Evolutionary conservation across 305 asterid species (phyloP).

Genomic region (Ilex paraguariensis): DNA sequence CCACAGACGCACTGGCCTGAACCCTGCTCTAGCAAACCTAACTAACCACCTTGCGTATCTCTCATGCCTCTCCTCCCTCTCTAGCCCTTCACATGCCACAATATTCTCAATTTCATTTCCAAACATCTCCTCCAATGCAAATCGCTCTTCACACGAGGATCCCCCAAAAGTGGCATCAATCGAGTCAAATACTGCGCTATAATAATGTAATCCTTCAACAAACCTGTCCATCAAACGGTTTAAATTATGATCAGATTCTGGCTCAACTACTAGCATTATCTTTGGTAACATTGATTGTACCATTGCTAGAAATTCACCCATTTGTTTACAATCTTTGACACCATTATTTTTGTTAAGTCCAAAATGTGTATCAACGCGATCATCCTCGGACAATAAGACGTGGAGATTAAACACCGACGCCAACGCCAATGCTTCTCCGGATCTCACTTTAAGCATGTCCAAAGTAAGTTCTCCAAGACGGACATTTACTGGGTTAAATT

Average conservation of each 20-base stretch:
- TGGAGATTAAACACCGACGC: slow-evolving; percentile 40
- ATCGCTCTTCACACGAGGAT: slow-evolving; percentile 29
- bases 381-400: slow-evolving; percentile 42
- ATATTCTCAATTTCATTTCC: slow-evolving; percentile 56
- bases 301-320: slow-evolving; percentile 32
- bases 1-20: slow-evolving; percentile 47
- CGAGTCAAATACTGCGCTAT: slow-evolving; percentile 46
- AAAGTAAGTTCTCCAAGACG: slow-evolving; percentile 26
- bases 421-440: slow-evolving; percentile 42
- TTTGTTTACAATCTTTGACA: slow-evolving; percentile 24
- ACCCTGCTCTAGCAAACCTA: slow-evolving; percentile 34
- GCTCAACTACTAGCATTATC: slow-evolving; percentile 37
- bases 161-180: slow-evolving; percentile 28
- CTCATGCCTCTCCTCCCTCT: slow-evolving; percentile 55
- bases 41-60: slow-evolving; percentile 32
- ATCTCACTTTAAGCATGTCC: slow-evolving; percentile 32
- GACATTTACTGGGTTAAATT: slow-evolving; percentile 27
- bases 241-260: slow-evolving; percentile 48
- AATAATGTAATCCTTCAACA: slow-evolving; percentile 46
- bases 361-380: slow-evolving; percentile 25
- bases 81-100: slow-evolving; percentile 44
- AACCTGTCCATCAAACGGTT: slow-evolving; percentile 38
- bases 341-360: slow-evolving; percentile 15
- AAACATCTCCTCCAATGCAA: slow-evolving; percentile 37
- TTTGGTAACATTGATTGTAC: slow-evolving; percentile 30